Evolutionary conservation across 768 basidiomycete species (phyloP), one percentile per base, ranked within the genome.

Genomic region (Naganishia kalamii): DNA sequence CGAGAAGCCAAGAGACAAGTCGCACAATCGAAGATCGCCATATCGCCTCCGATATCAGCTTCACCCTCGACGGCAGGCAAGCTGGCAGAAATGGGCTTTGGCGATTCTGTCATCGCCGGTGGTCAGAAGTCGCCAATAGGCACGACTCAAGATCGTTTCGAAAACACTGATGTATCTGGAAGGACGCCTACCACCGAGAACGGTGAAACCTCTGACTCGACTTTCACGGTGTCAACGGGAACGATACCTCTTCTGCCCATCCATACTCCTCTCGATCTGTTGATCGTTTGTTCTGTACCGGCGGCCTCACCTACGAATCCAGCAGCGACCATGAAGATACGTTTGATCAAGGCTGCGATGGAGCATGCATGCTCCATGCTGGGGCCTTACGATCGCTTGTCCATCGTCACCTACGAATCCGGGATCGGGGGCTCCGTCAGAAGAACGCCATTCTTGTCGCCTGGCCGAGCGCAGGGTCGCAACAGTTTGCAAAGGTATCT

Each of bases 341-440:
- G 90, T 44, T 88, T 98, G 27, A 89, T 99, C 80, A 87, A 87
- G 73, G 83, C 87, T 10, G 88, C 92, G 0, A 82, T 99, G 40
- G 88, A 92, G 71, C 97, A 97, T 76, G 77, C 90, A 57, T 79
- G 96, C 46, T 86, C 87, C 15, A 86, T 88, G 10, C 77, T 96
- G 62, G 86, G 87, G 4, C 80, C 82, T 19, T 85, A 83, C 71
- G 96, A 97, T 73, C 84, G 96, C 4, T 73, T 99, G 65, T 89
- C 89, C 69, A 73, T 98, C 70, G 92, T 98, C 27, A 92, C 92
- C 0, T 98, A 92, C 70, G 90, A 97, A 75, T 87, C 90, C 8
- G 94, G 93, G 15, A 71, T 83, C 10, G 87, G 86, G 1, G 92
- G 92, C 0, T 81, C 82, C 62, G 88, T 98, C 37, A 83, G 92